Evolutionary conservation across 805 yeast species (phyloP), one percentile per base, ranked within the genome.

Genomic region (Cyberlindnera galapagoensis): DNA sequence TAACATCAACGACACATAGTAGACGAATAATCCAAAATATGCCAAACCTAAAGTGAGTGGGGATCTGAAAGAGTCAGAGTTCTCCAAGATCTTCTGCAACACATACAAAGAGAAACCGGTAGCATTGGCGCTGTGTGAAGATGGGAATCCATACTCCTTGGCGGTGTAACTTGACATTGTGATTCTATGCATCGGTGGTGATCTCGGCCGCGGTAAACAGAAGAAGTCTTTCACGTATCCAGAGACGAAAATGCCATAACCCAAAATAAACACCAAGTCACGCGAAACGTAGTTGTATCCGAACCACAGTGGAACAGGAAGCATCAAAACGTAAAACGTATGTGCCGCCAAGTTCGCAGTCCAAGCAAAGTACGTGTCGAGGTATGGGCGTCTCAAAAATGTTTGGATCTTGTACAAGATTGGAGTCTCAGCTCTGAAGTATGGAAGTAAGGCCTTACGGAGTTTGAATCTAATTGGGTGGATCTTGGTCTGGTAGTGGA

Each of bases 41-140:
- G 51, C 30, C 5, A 49, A 28, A 5, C 36, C 17, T 7, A 50
- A 19, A 6, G 36, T 32, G 21, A 26, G 28, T 1, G 24, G 13
- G 4, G 39, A 31, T 6, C 24, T 15, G 28, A 45, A 44, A 11
- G 17, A 9, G 2, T 34, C 33, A 10, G 38, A 27, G 20, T 42
- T 30, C 6, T 28, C 12, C 24, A 40, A 38, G 22, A 53, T 47
- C 11, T 24, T 13, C 12, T 47, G 43, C 29, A 44, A 49, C 3
- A 63, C 34, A 19, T 75, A 38, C 18, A 80, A 59, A 0, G 84
- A 72, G 4, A 84, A 94, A 0, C 85, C 80, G 0, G 94, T 76
- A 5, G 97, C 96, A 57, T 90, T 92, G 21, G 97, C 94, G n/a
- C 90, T 71, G 56, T 90, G 98, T 4, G 94, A 80, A 24, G 87